A percentile compares a stretch with the other conserved stretches of the same genome.
Conservation (phyloP, 441 rosid species). For the Raphanus hybrid region DNA sequence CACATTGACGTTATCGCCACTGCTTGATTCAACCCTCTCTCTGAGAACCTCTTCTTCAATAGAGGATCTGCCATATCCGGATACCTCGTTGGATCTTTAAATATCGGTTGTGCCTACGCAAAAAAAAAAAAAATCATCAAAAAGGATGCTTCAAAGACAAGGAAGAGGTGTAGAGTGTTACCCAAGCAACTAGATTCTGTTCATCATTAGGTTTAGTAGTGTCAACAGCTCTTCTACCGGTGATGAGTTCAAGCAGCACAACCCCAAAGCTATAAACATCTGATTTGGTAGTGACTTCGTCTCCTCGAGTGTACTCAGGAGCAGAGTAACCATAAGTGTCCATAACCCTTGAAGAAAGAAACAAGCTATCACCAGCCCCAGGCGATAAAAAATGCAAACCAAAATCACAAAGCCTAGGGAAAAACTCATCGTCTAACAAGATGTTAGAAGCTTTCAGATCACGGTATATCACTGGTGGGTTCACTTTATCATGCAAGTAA, state of each 20-base stretch:
- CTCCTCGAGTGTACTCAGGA: conserved; percentile 65
- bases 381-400: conserved; percentile 61
- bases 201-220: conserved; percentile 68
- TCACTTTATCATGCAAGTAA: conserved; percentile 66
- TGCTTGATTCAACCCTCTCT: conserved; percentile 80
- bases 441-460: conserved; percentile 76
- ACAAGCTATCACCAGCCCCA: conserved; percentile 47
- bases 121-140: neutral
- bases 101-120: conserved; percentile 71
- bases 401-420: conserved; percentile 70
- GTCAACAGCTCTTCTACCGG: conserved; percentile 79
- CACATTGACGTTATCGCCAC: conserved; percentile 95
- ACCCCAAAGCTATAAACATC: conserved; percentile 94
- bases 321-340: conserved; percentile 87
- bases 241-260: conserved; percentile 79
- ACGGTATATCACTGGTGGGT: conserved; percentile 65
- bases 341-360: conserved; percentile 57
- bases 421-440: conserved; percentile 57
- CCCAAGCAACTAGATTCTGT: conserved; percentile 92
- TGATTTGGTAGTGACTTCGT: conserved; percentile 66
- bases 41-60: conserved; percentile 58
- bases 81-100: conserved; percentile 74
- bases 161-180: conserved; percentile 26
- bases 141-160: neutral
- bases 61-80: conserved; percentile 87